Evolutionary conservation across 2,329 filamentous ascomycete species (phyloP).

Genomic region (Hansfordia pulvinata): DNA sequence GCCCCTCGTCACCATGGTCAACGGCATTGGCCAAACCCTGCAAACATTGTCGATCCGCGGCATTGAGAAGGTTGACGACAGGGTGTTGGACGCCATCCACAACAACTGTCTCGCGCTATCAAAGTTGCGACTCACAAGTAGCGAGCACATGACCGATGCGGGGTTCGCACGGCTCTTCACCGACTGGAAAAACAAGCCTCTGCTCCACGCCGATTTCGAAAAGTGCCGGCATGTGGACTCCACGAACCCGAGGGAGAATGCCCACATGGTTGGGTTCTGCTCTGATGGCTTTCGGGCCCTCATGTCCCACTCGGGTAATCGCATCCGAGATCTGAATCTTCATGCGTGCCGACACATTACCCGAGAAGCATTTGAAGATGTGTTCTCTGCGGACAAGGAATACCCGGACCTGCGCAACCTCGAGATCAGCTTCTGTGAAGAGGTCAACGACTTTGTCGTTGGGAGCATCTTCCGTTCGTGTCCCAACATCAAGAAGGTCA

Average conservation of each 20-base stretch:
- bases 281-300: constrained; percentile 64
- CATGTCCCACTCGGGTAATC: constrained; percentile 67
- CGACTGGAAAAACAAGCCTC: constrained; percentile 59
- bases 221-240: constrained; percentile 69
- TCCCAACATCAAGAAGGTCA: constrained; percentile 43
- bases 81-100: constrained; percentile 58
- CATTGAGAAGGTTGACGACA: constrained; percentile 53
- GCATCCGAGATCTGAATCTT: constrained; percentile 58
- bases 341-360: constrained; percentile 75
- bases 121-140: constrained; percentile 75
- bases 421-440: constrained; percentile 65
- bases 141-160: constrained; percentile 59
- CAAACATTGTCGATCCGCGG: constrained; percentile 64
- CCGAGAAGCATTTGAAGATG: constrained; percentile 55
- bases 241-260: constrained; percentile 49
- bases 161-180: constrained; percentile 63
- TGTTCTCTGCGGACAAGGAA: constrained; percentile 45
- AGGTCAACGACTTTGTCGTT: constrained; percentile 51
- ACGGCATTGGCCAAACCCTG: constrained; percentile 49
- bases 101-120: constrained; percentile 49
- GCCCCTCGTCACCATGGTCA: constrained; percentile 46
- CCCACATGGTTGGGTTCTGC: constrained; percentile 57
- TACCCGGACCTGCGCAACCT: constrained; percentile 61
- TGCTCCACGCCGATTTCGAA: constrained; percentile 61
- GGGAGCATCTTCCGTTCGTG: constrained; percentile 51